Evolutionary conservation across 768 basidiomycete genomes (phyloP).

Genomic region (Inosperma sp.): DNA sequence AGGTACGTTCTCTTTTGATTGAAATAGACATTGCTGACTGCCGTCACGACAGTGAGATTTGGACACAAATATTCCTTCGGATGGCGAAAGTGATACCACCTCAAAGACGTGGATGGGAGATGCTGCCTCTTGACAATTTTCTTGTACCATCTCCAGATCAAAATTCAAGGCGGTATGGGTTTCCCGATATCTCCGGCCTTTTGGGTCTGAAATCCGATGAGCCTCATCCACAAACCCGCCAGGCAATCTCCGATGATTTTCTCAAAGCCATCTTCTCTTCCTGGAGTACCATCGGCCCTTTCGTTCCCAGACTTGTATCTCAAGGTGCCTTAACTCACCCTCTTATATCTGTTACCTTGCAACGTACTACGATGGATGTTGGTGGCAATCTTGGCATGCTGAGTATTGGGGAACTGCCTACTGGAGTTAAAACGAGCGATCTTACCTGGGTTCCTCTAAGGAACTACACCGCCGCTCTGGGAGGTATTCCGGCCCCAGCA

Average conservation of each 20-base stretch:
- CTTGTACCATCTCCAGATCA: no score
- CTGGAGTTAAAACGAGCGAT: slow-evolving; percentile 39
- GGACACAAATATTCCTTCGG: no score
- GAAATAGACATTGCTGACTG: not conserved
- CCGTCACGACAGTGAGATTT: not conserved
- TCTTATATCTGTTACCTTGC: slow-evolving; percentile 56
- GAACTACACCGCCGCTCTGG: slow-evolving; percentile 45
- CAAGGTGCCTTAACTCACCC: slow-evolving; percentile 36
- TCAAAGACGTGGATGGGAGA: no score
- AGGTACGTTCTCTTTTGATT: slow-evolving; percentile 39
- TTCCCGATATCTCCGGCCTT: no score
- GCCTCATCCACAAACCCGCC: slow-evolving; percentile 13
- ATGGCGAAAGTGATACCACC: no score
- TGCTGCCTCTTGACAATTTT: no score
- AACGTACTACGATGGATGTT: slow-evolving; percentile 64
- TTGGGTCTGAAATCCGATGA: no score
- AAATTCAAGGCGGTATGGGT: no score
- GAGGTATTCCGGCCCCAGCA: slow-evolving; percentile 51
- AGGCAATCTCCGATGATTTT: slow-evolving; percentile 12
- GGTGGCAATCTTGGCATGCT: slow-evolving; percentile 64
- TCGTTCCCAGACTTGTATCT: slow-evolving; percentile 44
- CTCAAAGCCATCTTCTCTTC: slow-evolving; percentile 32
- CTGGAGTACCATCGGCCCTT: slow-evolving; percentile 40
- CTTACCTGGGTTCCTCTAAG: slow-evolving; percentile 67
- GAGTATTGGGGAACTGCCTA: slow-evolving; percentile 63